Percentiles rank a stretch among this genome's conserved stretches.
These are phyloP conservation scores for Inga oerstediana DNA, from an alignment of 306 rosid genomes.

Conservation along the genomic window DNA sequence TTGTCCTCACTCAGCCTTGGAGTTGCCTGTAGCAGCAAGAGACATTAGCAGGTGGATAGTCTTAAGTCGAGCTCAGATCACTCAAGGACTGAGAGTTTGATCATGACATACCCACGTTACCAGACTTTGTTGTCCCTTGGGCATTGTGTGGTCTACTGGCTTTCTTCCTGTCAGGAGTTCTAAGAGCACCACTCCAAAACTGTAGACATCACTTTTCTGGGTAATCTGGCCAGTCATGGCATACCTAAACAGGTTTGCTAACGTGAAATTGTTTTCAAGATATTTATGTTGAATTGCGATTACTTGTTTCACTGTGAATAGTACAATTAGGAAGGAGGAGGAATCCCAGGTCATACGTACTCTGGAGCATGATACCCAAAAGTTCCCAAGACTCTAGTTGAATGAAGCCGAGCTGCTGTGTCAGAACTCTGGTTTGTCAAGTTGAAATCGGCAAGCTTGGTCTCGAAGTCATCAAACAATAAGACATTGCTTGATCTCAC, in stretches of 20 bases:
- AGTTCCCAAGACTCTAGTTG: constrained; percentile 96
- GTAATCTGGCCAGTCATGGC: constrained; percentile 99
- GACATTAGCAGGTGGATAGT: constrained; percentile 5
- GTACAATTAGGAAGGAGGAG: constrained; percentile 17
- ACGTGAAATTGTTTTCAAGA: constrained; percentile 19
- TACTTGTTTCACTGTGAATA: background rate
- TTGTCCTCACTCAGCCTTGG: constrained; percentile 99
- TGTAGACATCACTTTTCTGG: constrained; percentile 95
- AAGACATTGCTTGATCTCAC: constrained; percentile 94
- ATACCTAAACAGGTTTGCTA: constrained; percentile 52
- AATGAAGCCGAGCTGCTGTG: constrained; percentile 89
- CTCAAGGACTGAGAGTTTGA: background rate
- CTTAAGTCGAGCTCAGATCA: background rate
- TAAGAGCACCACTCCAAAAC: constrained; percentile 97
- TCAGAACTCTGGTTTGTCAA: constrained; percentile 92
- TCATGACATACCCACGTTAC: constrained; percentile 85
- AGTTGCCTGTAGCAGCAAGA: constrained; percentile 71
- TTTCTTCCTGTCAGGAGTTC: constrained; percentile 97
- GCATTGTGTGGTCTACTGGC: constrained; percentile 99
- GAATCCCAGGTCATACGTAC: constrained; percentile 48
- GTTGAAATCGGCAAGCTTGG: constrained; percentile 92
- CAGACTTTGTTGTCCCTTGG: constrained; percentile 99
- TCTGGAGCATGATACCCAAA: constrained; percentile 99
- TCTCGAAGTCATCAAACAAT: constrained; percentile 64
- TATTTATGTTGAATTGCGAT: background rate